A percentile compares a stretch with the other conserved stretches of the same genome.
These are phyloP conservation scores for Gentiana macrophylla DNA, from an alignment of 257 asterid species.

Conservation along the genomic window DNA sequence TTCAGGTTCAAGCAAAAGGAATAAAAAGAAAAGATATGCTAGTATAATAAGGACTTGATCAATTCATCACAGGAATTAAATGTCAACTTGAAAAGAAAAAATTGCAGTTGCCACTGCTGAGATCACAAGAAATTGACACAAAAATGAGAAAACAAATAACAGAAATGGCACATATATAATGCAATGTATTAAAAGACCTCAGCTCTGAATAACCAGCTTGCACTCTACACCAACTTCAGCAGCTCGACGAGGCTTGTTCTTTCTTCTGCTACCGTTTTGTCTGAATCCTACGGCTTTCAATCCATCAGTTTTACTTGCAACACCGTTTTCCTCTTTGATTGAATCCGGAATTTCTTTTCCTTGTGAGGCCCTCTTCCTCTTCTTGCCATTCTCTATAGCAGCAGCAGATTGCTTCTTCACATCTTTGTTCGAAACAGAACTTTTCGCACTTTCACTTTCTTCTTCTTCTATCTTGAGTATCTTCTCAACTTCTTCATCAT, in stretches of 20 bases:
- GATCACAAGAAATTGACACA: slow-evolving; percentile 10
- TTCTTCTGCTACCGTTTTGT: slow-evolving; percentile 66
- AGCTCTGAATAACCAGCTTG: slow-evolving; percentile 14
- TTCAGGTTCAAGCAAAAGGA: no score
- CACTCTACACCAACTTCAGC: slow-evolving; percentile 92
- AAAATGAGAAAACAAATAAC: not conserved
- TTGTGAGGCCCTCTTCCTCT: slow-evolving; percentile 53
- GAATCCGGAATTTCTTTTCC: slow-evolving; percentile 37
- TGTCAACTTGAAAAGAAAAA: slow-evolving; percentile 11
- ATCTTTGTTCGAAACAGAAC: slow-evolving; percentile 23
- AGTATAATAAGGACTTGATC: not conserved
- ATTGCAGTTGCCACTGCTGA: slow-evolving; percentile 6
- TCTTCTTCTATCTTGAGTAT: slow-evolving; percentile 44
- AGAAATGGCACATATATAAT: slow-evolving; percentile 4
- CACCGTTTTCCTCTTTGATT: slow-evolving; percentile 40
- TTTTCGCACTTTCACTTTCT: slow-evolving; percentile 31
- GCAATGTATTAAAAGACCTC: slow-evolving; percentile 12
- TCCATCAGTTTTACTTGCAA: slow-evolving; percentile 27
- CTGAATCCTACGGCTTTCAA: slow-evolving; percentile 53
- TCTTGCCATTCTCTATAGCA: slow-evolving; percentile 36
- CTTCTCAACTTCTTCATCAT: slow-evolving; percentile 38
- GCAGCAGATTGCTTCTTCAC: slow-evolving; percentile 34
- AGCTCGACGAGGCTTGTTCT: slow-evolving; percentile 84
- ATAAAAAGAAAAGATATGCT: not conserved
- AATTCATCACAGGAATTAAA: slow-evolving; percentile 8